Conservation (phyloP, 768 basidiomycete genomes). For the Kwoniella dendrophila region DNA sequence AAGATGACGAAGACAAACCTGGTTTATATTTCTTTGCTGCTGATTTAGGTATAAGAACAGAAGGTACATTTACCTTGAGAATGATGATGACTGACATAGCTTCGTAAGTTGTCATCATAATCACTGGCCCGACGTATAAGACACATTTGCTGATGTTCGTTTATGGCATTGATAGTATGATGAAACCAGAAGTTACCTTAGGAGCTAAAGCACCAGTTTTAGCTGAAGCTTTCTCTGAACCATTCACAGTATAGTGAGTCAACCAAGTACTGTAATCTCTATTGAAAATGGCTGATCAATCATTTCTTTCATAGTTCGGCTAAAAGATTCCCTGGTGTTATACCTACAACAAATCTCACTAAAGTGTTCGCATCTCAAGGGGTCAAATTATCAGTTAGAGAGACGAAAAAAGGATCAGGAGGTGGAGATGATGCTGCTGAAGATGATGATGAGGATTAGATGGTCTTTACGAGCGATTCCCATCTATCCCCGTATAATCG, state of each 20-base stretch:
- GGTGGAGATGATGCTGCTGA: slow-evolving; percentile 17
- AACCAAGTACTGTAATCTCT: too few relatives aligned
- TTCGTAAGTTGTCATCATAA: slow-evolving; percentile 65
- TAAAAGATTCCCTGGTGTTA: slow-evolving; percentile 92
- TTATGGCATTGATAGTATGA: slow-evolving; percentile 61
- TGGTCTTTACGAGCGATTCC: too few relatives aligned
- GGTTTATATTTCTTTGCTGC: slow-evolving; percentile 96
- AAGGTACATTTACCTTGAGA: slow-evolving; percentile 84
- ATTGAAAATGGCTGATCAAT: slow-evolving; percentile 4
- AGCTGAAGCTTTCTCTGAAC: slow-evolving; percentile 78
- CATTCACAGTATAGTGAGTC: slow-evolving; percentile 71
- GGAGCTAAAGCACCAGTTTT: slow-evolving; percentile 64
- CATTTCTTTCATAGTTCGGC: slow-evolving; percentile 63
- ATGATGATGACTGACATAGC: slow-evolving; percentile 88
- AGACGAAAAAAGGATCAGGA: slow-evolving; percentile 15
- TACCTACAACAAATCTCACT: slow-evolving; percentile 45
- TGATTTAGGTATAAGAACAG: slow-evolving; percentile 88
- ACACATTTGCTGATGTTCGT: background rate
- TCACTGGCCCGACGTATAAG: background rate
- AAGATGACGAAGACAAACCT: slow-evolving; percentile 78
- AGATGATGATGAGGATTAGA: slow-evolving; percentile 17
- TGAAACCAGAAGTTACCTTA: slow-evolving; percentile 11
- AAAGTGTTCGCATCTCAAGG: slow-evolving; percentile 43
- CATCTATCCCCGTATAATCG: too few relatives aligned
- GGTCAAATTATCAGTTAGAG: slow-evolving; percentile 37